A percentile compares a stretch with the other conserved stretches of the same genome.
phyloP scores from a whole-genome alignment of 176 grass and related monocot species.

The Tuctoria greenei region DNA sequence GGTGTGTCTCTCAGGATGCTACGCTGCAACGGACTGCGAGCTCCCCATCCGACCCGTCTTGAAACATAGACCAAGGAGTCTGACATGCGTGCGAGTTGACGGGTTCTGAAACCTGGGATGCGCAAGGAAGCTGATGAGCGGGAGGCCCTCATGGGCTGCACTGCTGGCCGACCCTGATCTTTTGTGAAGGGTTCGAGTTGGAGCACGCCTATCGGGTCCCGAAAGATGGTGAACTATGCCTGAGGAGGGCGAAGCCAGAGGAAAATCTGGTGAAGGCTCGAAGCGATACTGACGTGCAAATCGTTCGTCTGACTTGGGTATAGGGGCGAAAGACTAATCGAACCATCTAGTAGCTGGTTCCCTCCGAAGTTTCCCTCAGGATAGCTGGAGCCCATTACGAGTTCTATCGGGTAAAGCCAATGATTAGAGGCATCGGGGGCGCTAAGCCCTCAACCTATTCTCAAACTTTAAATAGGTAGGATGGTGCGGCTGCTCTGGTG shows the following conservation, averaged over 20 bases:
- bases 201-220: constrained; percentile 60
- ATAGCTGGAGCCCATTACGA: constrained; percentile 53
- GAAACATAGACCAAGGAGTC: constrained; percentile 88
- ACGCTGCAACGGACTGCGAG: constrained; percentile 32
- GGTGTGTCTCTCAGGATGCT: not conserved
- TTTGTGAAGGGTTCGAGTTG: constrained; percentile 78
- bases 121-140: too few species aligned
- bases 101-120: too few species aligned
- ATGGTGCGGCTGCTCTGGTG: constrained; percentile 24
- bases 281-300: constrained; percentile 88
- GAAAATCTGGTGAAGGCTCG: constrained; percentile 86
- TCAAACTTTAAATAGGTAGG: constrained; percentile 60
- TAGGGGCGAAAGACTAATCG: constrained; percentile 83
- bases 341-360: constrained; percentile 68
- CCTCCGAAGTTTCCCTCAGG: constrained; percentile 44
- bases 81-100: constrained; percentile 60
- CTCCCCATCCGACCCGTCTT: constrained; percentile 76
- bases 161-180: not conserved
- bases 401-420: constrained; percentile 65
- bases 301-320: constrained; percentile 77
- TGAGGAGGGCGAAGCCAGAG: constrained; percentile 55
- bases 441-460: constrained; percentile 56
- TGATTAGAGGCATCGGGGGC: constrained; percentile 67
- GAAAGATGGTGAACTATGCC: constrained; percentile 91
- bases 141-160: too few species aligned